phyloP scores from a whole-genome alignment of 2,329 filamentous ascomycete species.

The Fusarium falciforme region DNA sequence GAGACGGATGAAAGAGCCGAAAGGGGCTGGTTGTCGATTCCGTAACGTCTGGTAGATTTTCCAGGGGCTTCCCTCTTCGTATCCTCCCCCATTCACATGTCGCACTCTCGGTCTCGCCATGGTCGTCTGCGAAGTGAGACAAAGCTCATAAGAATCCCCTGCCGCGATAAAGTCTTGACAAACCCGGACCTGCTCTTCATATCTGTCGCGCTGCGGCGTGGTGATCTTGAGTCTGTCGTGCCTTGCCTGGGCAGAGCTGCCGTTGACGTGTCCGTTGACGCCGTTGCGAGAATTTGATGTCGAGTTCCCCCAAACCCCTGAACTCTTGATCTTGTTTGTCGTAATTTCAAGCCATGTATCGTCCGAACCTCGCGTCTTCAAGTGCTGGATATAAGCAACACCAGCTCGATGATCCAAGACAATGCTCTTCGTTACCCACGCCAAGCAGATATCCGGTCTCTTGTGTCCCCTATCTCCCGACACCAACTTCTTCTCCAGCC shows the following conservation, averaged over 20 bases:
- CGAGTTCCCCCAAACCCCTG: constrained; percentile 47
- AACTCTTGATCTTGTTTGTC: constrained; percentile 47
- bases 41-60: constrained; percentile 78
- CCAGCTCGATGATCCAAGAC: constrained; percentile 78
- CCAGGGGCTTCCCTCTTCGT: constrained; percentile 64
- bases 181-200: constrained; percentile 73
- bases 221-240: constrained; percentile 43
- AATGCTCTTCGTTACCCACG: constrained; percentile 81
- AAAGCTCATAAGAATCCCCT: constrained; percentile 88
- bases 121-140: constrained; percentile 80
- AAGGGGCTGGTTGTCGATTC: constrained; percentile 81
- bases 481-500: constrained; percentile 46
- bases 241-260: neutral
- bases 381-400: constrained; percentile 70
- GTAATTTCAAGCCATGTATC: constrained; percentile 48
- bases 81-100: neutral
- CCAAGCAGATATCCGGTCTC: constrained; percentile 78
- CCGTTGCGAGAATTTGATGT: constrained; percentile 9
- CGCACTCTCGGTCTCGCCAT: constrained; percentile 58
- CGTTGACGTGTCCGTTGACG: constrained; percentile 26
- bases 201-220: constrained; percentile 60
- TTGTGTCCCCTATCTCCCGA: constrained; percentile 48
- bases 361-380: constrained; percentile 42
- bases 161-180: constrained; percentile 80
- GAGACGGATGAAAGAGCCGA: constrained; percentile 84